A percentile compares a stretch with the other conserved stretches of the same genome.
Conservation (phyloP, 441 rosid genomes). For the Mallotus japonicus region DNA sequence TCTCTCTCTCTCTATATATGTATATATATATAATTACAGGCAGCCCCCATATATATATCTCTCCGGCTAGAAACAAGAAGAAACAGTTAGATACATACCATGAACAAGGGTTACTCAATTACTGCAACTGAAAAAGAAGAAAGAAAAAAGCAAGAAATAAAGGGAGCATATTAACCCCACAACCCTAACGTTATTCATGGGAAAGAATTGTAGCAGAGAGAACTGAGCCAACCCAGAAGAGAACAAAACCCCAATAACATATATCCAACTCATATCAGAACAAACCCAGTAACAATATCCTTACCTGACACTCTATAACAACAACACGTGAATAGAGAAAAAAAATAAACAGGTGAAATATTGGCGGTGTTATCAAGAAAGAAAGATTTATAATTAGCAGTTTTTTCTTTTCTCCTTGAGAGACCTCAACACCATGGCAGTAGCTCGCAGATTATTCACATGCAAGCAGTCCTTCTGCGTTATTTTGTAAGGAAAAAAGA, state of each 20-base stretch:
- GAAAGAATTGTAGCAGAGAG: slow-evolving; percentile 33
- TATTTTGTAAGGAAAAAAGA: background rate
- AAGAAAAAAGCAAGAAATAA: background rate
- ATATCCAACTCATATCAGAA: slow-evolving; percentile 48
- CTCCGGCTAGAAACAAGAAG: slow-evolving; percentile 4
- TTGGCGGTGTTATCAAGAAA: slow-evolving; percentile 38
- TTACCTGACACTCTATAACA: slow-evolving; percentile 20
- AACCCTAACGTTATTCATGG: slow-evolving; percentile 31
- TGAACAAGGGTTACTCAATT: background rate
- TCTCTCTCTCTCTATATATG: background rate
- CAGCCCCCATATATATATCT: background rate
- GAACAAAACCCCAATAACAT: slow-evolving; percentile 32
- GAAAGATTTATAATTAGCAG: background rate
- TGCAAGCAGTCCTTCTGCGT: slow-evolving; percentile 31
- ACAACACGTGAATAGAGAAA: slow-evolving; percentile 60
- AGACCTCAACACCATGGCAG: slow-evolving; percentile 34
- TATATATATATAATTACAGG: background rate
- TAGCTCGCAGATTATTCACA: slow-evolving; percentile 47
- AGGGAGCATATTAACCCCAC: background rate
- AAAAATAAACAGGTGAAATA: slow-evolving; percentile 14
- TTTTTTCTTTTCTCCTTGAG: slow-evolving; percentile 6
- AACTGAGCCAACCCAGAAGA: slow-evolving; percentile 33
- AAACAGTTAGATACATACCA: background rate
- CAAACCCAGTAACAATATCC: slow-evolving; percentile 40
- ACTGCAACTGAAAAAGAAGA: background rate